Percentiles rank a stretch among this genome's conserved stretches.
Evolutionary conservation across 1,284 basidiomycete species (phyloP).

Genomic region (Leccinum fuscescens): DNA sequence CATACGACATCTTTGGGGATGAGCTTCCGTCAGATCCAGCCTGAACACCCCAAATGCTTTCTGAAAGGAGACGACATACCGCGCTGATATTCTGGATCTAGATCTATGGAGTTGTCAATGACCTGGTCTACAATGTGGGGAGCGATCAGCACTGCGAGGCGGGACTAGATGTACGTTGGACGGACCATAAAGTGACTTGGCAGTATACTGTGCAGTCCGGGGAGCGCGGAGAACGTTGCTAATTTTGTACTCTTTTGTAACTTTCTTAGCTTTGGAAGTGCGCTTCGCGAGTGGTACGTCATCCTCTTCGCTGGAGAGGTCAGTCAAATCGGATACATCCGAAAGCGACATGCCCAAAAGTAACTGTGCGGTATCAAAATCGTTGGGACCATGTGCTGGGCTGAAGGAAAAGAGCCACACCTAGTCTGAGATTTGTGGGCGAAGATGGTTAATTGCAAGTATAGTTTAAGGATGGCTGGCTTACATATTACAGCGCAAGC

Average conservation of each 20-base stretch:
- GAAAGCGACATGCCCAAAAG: constrained; percentile 33
- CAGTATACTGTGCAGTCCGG: constrained; percentile 44
- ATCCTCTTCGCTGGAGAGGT: constrained; percentile 41
- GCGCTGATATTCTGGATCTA: constrained; percentile 55
- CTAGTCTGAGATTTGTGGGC: background rate
- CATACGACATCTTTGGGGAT: constrained; percentile 47
- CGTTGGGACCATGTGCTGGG: background rate
- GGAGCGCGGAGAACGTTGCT: constrained; percentile 39
- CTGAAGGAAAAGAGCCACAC: background rate
- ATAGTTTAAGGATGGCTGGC: background rate
- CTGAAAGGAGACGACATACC: constrained; percentile 31
- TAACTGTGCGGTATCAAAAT: background rate
- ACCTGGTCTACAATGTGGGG: constrained; percentile 42
- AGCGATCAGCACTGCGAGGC: background rate
- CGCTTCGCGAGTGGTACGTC: constrained; percentile 30
- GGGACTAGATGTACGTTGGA: background rate
- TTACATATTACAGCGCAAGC: background rate
- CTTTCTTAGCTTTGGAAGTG: constrained; percentile 21
- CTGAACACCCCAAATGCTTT: background rate
- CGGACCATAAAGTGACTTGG: constrained; percentile 46
- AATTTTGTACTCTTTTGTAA: constrained; percentile 36
- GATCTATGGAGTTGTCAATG: constrained; percentile 42
- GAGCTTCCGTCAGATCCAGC: constrained; percentile 3
- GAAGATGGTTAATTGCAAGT: background rate
- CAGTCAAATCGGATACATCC: constrained; percentile 44